A percentile compares a stretch with the other conserved stretches of the same genome.
Conservation (phyloP, 805 yeast genomes). For the Sugiyamaella valdiviana region DNA sequence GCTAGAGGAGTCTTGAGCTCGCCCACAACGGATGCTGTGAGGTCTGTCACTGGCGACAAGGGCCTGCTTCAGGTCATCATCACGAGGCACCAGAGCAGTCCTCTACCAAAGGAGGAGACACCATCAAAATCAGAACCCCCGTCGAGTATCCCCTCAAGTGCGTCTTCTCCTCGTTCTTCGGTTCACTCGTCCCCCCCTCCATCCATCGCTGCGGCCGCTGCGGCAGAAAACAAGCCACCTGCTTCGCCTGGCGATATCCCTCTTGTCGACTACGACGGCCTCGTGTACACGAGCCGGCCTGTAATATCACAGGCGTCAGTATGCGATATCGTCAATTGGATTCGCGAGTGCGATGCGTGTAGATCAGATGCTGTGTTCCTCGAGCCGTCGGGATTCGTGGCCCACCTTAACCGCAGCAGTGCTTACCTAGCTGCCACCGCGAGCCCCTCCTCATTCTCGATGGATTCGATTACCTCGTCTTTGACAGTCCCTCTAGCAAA, state of each 20-base stretch:
- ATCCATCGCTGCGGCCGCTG: not conserved
- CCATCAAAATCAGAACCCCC: no score
- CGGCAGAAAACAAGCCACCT: not conserved
- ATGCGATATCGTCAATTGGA: slow-evolving; percentile 21
- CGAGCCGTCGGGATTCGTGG: slow-evolving; percentile 21
- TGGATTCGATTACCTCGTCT: not conserved
- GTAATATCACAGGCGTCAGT: slow-evolving; percentile 2
- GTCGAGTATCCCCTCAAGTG: not conserved
- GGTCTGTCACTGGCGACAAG: slow-evolving; percentile 11
- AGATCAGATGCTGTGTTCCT: slow-evolving; percentile 16
- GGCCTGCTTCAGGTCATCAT: slow-evolving; percentile 19
- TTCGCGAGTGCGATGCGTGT: slow-evolving; percentile 20
- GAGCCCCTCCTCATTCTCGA: not conserved
- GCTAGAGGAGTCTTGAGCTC: slow-evolving; percentile 16
- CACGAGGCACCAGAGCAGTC: slow-evolving; percentile 14
- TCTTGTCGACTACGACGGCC: not conserved
- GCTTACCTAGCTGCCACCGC: not conserved
- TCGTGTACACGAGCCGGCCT: not conserved
- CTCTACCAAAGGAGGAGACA: not conserved
- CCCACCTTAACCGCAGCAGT: slow-evolving; percentile 14
- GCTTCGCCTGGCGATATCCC: not conserved
- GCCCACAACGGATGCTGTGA: slow-evolving; percentile 18
- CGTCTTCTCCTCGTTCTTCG: not conserved
- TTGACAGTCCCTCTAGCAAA: not conserved
- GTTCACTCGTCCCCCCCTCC: not conserved